phyloP scores from a whole-genome alignment of 306 rosid species.

The Albizia julibrissin region DNA sequence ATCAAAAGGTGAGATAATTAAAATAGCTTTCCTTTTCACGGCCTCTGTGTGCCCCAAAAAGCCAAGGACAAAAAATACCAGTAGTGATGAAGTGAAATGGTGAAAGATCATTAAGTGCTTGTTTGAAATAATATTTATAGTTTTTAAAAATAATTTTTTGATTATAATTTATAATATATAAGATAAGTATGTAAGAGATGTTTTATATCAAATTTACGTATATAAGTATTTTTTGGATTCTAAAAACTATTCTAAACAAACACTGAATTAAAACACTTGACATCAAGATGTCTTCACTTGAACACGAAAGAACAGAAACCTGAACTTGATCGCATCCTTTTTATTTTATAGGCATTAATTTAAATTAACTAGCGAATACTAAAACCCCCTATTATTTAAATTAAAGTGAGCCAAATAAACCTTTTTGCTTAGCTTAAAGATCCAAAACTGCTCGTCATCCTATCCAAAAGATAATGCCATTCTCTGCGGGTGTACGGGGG shows the following conservation, averaged over 20 bases:
- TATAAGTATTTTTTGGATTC: too few species aligned
- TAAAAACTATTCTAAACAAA: too few species aligned
- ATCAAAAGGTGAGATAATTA: neutral
- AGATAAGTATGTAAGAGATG: too few species aligned
- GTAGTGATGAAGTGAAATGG: neutral
- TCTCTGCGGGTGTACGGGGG: neutral
- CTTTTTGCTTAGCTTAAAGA: neutral
- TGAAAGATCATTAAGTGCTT: too few species aligned
- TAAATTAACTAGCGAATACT: neutral
- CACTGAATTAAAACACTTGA: neutral
- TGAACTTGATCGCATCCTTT: neutral
- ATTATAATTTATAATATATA: too few species aligned
- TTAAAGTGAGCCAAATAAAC: neutral
- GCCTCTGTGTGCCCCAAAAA: neutral
- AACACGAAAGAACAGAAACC: neutral
- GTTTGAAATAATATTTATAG: too few species aligned
- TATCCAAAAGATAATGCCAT: neutral
- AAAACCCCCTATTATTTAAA: neutral
- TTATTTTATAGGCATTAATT: neutral
- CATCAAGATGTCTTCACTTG: neutral
- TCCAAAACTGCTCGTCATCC: neutral
- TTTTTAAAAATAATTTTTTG: too few species aligned
- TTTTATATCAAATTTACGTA: too few species aligned
- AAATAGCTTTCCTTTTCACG: neutral
- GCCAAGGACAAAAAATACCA: neutral